Conservation (phyloP, 208 protist genomes). For the Trypanosoma vivax region DNA sequence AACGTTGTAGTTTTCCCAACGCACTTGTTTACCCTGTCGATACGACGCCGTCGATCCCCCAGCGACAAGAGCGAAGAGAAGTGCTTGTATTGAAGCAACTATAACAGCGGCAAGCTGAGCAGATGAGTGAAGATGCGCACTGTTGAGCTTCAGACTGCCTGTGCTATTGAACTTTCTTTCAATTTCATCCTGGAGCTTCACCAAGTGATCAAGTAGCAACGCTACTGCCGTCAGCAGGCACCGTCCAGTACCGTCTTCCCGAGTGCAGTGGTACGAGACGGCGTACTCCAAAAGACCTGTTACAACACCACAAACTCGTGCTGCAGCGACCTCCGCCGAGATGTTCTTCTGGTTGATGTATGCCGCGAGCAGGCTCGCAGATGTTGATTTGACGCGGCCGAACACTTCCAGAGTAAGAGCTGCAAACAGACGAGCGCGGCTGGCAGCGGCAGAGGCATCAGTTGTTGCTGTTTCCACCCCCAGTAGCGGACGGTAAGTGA, state of each 20-base stretch:
- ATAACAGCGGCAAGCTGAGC: slow-evolving; percentile 13
- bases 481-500: slow-evolving; percentile 8
- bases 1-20: slow-evolving; percentile 1
- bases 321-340: background rate
- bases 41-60: slow-evolving; percentile 31
- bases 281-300: slow-evolving; percentile 61
- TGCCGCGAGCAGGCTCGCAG: slow-evolving; percentile 20
- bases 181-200: slow-evolving; percentile 12
- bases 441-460: background rate
- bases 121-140: too few relatives aligned
- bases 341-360: slow-evolving; percentile 15
- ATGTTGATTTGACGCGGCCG: slow-evolving; percentile 18
- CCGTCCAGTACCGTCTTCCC: slow-evolving; percentile 18
- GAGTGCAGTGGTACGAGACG: slow-evolving; percentile 13
- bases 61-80: slow-evolving; percentile 52
- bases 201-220: slow-evolving; percentile 13
- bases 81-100: slow-evolving; percentile 48
- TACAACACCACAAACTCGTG: slow-evolving; percentile 39
- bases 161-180: background rate
- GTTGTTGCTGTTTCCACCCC: background rate
- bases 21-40: slow-evolving; percentile 6
- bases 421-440: slow-evolving; percentile 23
- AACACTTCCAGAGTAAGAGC: slow-evolving; percentile 23
- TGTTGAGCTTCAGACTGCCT: too few relatives aligned
- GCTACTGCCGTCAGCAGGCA: slow-evolving; percentile 19